Evolutionary conservation across 2,329 filamentous ascomycete genomes (phyloP).

Genomic region (Trichoderma endophyticum): DNA sequence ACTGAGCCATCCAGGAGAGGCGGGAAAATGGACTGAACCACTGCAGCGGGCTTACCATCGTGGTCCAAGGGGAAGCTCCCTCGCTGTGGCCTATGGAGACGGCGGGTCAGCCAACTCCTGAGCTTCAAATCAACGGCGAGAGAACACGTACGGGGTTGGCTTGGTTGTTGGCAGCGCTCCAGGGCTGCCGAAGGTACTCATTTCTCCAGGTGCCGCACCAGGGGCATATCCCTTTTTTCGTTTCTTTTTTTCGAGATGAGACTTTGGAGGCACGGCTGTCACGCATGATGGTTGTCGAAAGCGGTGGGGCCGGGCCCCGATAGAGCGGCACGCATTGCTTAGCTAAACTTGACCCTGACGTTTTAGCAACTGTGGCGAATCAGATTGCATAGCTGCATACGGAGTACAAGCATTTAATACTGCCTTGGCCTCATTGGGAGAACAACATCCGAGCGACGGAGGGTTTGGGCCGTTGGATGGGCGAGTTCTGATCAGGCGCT

Average conservation of each 20-base stretch:
- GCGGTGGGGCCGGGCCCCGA: conserved; percentile 15
- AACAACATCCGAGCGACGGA: not conserved
- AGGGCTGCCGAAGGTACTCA: conserved; percentile 68
- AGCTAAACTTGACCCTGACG: not conserved
- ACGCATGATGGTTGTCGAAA: conserved; percentile 6
- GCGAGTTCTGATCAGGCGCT: not conserved
- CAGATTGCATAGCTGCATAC: conserved; percentile 11
- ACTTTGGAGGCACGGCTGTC: not conserved
- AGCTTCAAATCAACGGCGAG: conserved; percentile 4
- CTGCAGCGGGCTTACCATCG: conserved; percentile 52
- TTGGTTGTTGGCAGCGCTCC: conserved; percentile 64
- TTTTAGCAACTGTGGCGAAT: not conserved
- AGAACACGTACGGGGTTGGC: conserved; percentile 62
- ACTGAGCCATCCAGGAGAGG: not conserved
- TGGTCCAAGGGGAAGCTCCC: conserved; percentile 97
- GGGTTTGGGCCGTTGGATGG: not conserved
- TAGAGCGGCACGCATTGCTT: conserved; percentile 15
- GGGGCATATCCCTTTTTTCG: conserved; percentile 12
- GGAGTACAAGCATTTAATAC: not conserved
- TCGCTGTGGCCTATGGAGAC: conserved; percentile 67
- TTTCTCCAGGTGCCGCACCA: conserved; percentile 27
- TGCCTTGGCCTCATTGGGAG: not conserved
- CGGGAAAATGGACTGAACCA: not conserved
- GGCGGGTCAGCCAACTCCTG: conserved; percentile 15
- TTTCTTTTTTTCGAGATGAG: conserved; percentile 1